These are phyloP conservation scores for Verticillium longisporum DNA, from an alignment of 2,329 filamentous ascomycete species.

Conservation along the genomic window DNA sequence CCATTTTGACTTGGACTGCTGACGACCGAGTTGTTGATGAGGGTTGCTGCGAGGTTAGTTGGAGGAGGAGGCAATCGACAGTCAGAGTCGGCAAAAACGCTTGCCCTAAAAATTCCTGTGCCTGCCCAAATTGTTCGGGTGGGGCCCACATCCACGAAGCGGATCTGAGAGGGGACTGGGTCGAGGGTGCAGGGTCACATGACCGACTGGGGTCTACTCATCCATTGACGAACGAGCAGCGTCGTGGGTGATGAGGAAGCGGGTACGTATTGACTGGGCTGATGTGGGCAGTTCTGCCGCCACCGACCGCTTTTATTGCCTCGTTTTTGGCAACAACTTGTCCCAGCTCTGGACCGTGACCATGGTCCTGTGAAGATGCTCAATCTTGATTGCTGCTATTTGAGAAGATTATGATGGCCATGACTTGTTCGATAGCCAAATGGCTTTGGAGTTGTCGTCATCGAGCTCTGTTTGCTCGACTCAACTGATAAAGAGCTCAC, in stretches of 20 bases:
- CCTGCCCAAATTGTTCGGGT: neutral
- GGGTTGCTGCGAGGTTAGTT: neutral
- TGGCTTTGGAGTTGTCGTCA: too few species aligned
- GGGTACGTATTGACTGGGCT: neutral
- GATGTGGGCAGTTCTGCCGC: too few species aligned
- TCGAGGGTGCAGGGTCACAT: neutral
- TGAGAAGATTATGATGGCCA: too few species aligned
- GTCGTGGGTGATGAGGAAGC: neutral
- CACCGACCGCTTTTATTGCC: too few species aligned
- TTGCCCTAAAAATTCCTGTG: neutral
- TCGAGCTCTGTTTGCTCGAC: too few species aligned
- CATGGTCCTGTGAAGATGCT: too few species aligned
- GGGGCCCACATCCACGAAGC: neutral
- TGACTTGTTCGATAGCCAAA: too few species aligned
- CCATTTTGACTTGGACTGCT: conserved; percentile 38
- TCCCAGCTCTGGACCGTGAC: too few species aligned
- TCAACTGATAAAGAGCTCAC: too few species aligned
- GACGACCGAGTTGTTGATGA: neutral
- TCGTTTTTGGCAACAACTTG: too few species aligned
- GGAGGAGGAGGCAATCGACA: neutral
- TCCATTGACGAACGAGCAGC: neutral
- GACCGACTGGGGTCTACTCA: neutral
- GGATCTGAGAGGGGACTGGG: neutral
- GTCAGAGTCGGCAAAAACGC: neutral
- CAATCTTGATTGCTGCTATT: too few species aligned